These are phyloP conservation scores for Glycine latifolia DNA, from an alignment of 306 rosid genomes.

Conservation along the genomic window DNA sequence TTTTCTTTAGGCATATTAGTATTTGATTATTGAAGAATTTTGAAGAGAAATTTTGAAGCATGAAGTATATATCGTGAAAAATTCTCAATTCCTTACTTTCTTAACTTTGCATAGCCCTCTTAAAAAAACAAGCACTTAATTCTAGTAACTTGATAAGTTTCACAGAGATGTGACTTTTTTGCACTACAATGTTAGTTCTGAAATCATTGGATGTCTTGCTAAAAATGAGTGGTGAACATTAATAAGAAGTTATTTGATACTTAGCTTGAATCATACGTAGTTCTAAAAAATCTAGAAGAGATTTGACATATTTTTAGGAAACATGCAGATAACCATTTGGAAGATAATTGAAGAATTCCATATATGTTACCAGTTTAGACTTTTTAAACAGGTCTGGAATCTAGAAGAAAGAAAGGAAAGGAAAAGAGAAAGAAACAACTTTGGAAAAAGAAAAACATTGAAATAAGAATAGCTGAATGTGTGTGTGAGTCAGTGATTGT, in stretches of 20 bases:
- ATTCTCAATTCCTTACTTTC: not conserved
- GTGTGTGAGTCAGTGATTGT: too few relatives aligned
- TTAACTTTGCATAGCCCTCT: not conserved
- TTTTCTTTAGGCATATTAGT: too few relatives aligned
- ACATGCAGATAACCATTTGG: not conserved
- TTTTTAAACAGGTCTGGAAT: not conserved
- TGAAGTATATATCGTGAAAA: conserved; percentile 14
- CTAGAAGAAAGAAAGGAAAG: too few relatives aligned
- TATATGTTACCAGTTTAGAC: not conserved
- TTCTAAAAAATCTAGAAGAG: too few relatives aligned
- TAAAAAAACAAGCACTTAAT: not conserved
- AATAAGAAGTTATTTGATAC: too few relatives aligned
- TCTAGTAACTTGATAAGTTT: not conserved
- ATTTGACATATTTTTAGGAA: not conserved
- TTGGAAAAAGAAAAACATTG: not conserved
- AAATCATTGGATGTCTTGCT: not conserved
- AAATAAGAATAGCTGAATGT: not conserved
- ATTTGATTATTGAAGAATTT: not conserved
- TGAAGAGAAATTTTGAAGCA: conserved; percentile 7
- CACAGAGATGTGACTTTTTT: conserved; percentile 19
- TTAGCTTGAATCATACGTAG: not conserved
- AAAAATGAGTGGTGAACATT: not conserved
- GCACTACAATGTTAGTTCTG: too few relatives aligned
- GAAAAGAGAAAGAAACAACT: not conserved
- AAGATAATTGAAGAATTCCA: conserved; percentile 1